These are phyloP conservation scores for Basidioascus undulatus DNA, from an alignment of 768 basidiomycete species.

Conservation along the genomic window DNA sequence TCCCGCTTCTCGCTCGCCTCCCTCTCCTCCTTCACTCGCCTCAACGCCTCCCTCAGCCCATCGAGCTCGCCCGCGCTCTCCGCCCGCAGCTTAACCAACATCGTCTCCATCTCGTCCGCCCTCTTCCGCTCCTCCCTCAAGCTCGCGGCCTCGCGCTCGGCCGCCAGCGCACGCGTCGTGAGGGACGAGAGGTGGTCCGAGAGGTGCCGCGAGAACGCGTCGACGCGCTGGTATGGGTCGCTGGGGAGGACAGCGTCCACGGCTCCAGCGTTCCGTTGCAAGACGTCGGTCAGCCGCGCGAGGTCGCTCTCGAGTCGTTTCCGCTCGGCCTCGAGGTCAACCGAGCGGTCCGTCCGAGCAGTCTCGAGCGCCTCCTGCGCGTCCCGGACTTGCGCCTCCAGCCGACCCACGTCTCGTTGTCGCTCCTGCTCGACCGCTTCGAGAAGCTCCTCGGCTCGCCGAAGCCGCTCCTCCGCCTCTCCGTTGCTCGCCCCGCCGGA, in stretches of 20 bases:
- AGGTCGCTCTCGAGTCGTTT: constrained; percentile 22
- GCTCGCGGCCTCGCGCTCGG: constrained; percentile 25
- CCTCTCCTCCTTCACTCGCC: constrained; percentile 28
- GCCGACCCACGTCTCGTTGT: constrained; percentile 27
- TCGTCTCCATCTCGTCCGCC: constrained; percentile 26
- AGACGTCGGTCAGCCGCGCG: not conserved
- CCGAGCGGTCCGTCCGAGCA: constrained; percentile 16
- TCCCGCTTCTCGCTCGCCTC: constrained; percentile 23
- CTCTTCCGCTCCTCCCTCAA: constrained; percentile 19
- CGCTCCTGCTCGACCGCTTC: too few species aligned
- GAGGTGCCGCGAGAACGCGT: too few species aligned
- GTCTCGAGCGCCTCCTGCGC: constrained; percentile 9
- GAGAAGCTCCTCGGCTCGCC: constrained; percentile 21
- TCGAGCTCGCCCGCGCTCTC: not conserved
- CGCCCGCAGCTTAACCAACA: not conserved
- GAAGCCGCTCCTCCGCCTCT: constrained; percentile 26
- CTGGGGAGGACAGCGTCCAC: not conserved
- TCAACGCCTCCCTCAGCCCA: constrained; percentile 12
- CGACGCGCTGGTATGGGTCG: constrained; percentile 13
- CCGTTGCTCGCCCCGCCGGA: constrained; percentile 38
- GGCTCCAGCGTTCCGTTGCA: not conserved
- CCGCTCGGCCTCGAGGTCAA: constrained; percentile 14
- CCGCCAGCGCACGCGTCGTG: too few species aligned
- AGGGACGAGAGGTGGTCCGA: too few species aligned
- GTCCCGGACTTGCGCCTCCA: constrained; percentile 21